A percentile compares a stretch with the other conserved stretches of the same genome.
These are phyloP conservation scores for Saccharomycopsis sp. DNA, from an alignment of 805 yeast species.

Conservation along the genomic window DNA sequence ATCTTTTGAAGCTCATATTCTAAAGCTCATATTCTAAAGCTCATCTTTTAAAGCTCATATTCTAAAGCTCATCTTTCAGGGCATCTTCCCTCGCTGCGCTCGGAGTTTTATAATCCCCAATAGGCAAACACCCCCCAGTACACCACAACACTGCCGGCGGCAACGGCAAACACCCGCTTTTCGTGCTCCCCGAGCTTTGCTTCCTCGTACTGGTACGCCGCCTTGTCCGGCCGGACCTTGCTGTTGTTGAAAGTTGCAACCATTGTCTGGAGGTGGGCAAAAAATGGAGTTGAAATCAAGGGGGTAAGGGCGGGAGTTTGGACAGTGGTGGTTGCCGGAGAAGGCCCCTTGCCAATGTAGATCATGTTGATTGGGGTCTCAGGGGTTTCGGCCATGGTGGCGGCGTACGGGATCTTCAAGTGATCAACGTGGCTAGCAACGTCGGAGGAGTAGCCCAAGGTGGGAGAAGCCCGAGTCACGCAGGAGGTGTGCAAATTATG, in stretches of 20 bases:
- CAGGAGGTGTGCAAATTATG: not conserved
- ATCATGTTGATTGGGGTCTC: conserved; percentile 11
- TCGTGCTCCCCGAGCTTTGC: conserved; percentile 12
- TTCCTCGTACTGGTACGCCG: conserved; percentile 5
- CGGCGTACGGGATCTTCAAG: not conserved
- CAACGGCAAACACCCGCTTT: conserved; percentile 6
- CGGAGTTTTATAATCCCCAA: too few relatives aligned
- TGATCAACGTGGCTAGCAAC: not conserved
- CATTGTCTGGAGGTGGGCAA: not conserved
- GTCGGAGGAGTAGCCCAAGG: too few relatives aligned
- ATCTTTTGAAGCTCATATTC: too few relatives aligned
- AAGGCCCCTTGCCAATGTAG: not conserved
- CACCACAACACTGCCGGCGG: not conserved
- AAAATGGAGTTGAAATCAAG: not conserved
- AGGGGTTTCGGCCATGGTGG: too few relatives aligned
- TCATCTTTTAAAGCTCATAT: too few relatives aligned
- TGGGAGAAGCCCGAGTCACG: too few relatives aligned
- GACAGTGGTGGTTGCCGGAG: not conserved
- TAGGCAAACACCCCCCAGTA: not conserved
- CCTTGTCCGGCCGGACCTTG: not conserved
- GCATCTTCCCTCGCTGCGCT: too few relatives aligned
- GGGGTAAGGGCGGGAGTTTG: not conserved
- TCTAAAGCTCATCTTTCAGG: too few relatives aligned
- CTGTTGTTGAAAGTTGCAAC: not conserved
- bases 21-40: too few relatives aligned